These are phyloP conservation scores for Sporothrix mexicana DNA, from an alignment of 2,329 filamentous ascomycete species.

Conservation along the genomic window DNA sequence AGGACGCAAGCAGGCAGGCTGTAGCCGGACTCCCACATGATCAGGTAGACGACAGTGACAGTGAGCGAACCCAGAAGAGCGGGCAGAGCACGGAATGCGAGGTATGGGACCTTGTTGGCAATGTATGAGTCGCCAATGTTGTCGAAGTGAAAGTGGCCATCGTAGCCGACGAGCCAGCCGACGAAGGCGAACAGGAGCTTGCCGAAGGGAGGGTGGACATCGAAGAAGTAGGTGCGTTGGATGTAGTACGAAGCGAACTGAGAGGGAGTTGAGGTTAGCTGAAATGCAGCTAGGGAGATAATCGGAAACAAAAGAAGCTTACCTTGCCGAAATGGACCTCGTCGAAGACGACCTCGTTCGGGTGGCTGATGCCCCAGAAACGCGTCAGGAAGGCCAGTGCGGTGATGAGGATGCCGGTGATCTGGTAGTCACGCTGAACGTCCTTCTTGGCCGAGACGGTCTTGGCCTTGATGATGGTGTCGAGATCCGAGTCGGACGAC, in stretches of 20 bases:
- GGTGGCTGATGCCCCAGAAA: constrained; percentile 95
- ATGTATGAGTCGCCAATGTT: constrained; percentile 99
- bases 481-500: constrained; percentile 55
- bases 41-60: constrained; percentile 90
- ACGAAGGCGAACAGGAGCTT: constrained; percentile 97
- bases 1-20: constrained; percentile 90
- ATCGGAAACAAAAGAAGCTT: constrained; percentile 43
- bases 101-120: constrained; percentile 94
- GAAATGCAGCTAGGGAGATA: background rate
- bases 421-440: constrained; percentile 81
- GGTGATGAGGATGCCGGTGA: constrained; percentile 79
- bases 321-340: constrained; percentile 99
- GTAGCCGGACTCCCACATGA: constrained; percentile 99
- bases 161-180: constrained; percentile 96
- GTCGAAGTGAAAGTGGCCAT: constrained; percentile 96
- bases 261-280: background rate
- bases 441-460: constrained; percentile 45
- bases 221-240: constrained; percentile 98
- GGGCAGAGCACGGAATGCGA: constrained; percentile 92
- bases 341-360: constrained; percentile 96
- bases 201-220: constrained; percentile 96
- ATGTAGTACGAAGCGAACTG: constrained; percentile 83
- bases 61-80: constrained; percentile 91
- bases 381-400: constrained; percentile 84
- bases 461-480: constrained; percentile 55